Evolutionary conservation across 2,329 filamentous ascomycete genomes (phyloP).

Genomic region (Aureobasidium melanogenum): DNA sequence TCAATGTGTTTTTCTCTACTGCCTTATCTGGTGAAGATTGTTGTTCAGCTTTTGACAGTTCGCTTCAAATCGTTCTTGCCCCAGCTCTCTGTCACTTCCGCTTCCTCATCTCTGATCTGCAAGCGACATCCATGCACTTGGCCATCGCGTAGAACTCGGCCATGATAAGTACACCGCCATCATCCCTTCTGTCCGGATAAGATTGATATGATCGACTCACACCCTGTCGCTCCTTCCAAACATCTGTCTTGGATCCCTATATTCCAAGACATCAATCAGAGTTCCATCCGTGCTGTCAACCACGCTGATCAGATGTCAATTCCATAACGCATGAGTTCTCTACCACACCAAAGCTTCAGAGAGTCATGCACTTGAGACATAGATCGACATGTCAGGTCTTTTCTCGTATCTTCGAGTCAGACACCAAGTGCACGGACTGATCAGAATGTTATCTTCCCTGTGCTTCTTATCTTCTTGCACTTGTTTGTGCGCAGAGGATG

Average conservation of each 20-base stretch:
- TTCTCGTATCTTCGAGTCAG: neutral
- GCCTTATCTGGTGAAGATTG: neutral
- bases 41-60: neutral
- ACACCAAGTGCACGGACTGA: neutral
- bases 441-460: no score
- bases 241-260: neutral
- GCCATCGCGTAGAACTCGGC: neutral
- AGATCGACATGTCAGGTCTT: neutral
- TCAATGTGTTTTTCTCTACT: neutral
- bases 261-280: neutral
- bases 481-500: accelerated
- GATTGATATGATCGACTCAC: neutral
- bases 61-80: neutral
- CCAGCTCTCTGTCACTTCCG: neutral
- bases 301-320: neutral
- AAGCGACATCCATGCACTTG: neutral
- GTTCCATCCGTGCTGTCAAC: neutral
- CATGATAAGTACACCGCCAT: neutral
- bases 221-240: neutral
- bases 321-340: neutral
- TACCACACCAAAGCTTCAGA: neutral
- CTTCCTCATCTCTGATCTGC: neutral
- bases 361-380: neutral
- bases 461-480: neutral
- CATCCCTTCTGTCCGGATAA: neutral